phyloP scores from a whole-genome alignment of 164 flowering plant genomes.

The Pachysandra terminalis region DNA sequence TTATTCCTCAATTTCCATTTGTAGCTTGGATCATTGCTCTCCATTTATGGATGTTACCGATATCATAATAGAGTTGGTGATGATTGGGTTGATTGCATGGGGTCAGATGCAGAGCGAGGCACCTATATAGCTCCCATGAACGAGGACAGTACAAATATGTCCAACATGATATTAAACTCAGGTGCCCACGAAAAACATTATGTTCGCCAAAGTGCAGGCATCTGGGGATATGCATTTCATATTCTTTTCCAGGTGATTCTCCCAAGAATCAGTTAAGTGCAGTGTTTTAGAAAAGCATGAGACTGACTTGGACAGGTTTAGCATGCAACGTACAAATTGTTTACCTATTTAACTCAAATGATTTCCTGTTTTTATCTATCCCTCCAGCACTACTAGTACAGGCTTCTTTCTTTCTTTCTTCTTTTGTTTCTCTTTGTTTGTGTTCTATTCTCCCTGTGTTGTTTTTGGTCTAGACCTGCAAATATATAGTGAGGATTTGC shows the following conservation, averaged over 20 bases:
- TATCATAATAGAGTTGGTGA: constrained; percentile 42
- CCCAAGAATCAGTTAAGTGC: neutral
- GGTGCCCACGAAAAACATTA: constrained; percentile 13
- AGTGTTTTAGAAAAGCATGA: neutral
- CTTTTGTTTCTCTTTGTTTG: no score
- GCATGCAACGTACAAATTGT: neutral
- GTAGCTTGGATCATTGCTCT: constrained; percentile 77
- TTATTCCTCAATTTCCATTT: constrained; percentile 15
- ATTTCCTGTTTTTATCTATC: neutral
- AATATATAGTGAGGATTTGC: neutral
- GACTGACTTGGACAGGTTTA: neutral
- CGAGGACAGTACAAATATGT: constrained; percentile 17
- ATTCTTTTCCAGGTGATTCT: constrained; percentile 73
- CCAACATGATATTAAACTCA: constrained; percentile 20
- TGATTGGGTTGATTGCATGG: constrained; percentile 30
- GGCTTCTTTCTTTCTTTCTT: no score
- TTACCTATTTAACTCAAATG: neutral
- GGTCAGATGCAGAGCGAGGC: constrained; percentile 55
- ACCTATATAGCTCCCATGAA: constrained; percentile 16
- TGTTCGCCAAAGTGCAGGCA: constrained; percentile 48
- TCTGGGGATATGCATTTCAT: constrained; percentile 69
- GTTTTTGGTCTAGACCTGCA: neutral
- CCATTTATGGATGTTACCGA: constrained; percentile 66
- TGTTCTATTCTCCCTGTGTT: neutral
- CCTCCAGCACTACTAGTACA: neutral